Percentiles rank a stretch among this genome's conserved stretches.
phyloP scores from a whole-genome alignment of 2,329 filamentous ascomycete genomes.

The Curvularia hawaiiensis region DNA sequence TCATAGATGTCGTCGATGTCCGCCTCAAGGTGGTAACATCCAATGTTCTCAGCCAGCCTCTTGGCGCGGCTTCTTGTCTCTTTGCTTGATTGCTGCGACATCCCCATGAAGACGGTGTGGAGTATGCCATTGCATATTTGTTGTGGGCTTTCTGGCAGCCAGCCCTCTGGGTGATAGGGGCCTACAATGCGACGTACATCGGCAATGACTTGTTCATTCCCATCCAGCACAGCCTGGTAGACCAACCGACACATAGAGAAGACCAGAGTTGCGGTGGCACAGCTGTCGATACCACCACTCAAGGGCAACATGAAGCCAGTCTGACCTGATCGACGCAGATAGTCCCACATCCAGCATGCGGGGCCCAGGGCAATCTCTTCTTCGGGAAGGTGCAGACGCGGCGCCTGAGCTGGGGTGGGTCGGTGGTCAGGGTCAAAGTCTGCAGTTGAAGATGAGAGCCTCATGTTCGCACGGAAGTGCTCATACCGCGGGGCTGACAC shows the following conservation, averaged over 20 bases:
- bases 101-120: slow-evolving; percentile 52
- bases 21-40: slow-evolving; percentile 69
- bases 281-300: slow-evolving; percentile 65
- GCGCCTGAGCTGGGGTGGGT: slow-evolving; percentile 51
- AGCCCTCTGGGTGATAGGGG: slow-evolving; percentile 53
- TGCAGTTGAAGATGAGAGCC: slow-evolving; percentile 49
- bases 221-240: slow-evolving; percentile 56
- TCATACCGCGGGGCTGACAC: slow-evolving; percentile 56
- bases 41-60: slow-evolving; percentile 65
- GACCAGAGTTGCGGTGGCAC: slow-evolving; percentile 42
- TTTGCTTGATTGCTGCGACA: slow-evolving; percentile 55
- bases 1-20: slow-evolving; percentile 63
- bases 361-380: slow-evolving; percentile 67
- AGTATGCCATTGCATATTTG: slow-evolving; percentile 66
- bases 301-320: slow-evolving; percentile 64
- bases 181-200: slow-evolving; percentile 60
- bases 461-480: slow-evolving; percentile 52
- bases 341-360: slow-evolving; percentile 72
- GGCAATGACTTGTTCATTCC: slow-evolving; percentile 60
- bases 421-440: slow-evolving; percentile 53
- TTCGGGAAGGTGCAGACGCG: slow-evolving; percentile 54
- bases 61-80: slow-evolving; percentile 71
- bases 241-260: slow-evolving; percentile 61
- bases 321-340: slow-evolving; percentile 57
- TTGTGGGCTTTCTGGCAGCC: slow-evolving; percentile 62